Conservation (phyloP, 2,329 filamentous ascomycete genomes). For the Blastomyces parvus region DNA sequence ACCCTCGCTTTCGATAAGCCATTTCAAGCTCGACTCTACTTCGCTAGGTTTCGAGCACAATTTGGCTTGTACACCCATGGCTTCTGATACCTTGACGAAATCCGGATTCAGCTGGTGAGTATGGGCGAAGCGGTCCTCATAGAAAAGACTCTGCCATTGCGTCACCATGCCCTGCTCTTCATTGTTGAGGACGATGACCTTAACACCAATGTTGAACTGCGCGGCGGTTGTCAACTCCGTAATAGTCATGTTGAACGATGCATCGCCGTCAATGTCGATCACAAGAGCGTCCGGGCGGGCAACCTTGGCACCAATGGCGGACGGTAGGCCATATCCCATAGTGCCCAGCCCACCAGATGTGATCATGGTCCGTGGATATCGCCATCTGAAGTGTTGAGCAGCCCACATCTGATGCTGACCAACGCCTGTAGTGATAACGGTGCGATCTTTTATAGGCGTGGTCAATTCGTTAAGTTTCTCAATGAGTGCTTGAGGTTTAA, state of each 20-base stretch:
- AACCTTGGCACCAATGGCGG: slow-evolving; percentile 92
- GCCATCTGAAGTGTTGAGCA: slow-evolving; percentile 94
- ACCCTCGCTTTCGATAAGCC: slow-evolving; percentile 84
- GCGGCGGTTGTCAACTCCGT: slow-evolving; percentile 88
- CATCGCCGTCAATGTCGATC: slow-evolving; percentile 93
- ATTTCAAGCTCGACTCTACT: slow-evolving; percentile 66
- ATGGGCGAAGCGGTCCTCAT: slow-evolving; percentile 83
- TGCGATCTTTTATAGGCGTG: slow-evolving; percentile 66
- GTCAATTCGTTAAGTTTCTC: slow-evolving; percentile 82
- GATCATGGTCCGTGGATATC: slow-evolving; percentile 84
- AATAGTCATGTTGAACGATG: slow-evolving; percentile 98
- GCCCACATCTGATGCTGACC: slow-evolving; percentile 99
- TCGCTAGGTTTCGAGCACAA: slow-evolving; percentile 66
- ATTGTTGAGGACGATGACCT: slow-evolving; percentile 91
- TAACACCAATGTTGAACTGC: slow-evolving; percentile 94
- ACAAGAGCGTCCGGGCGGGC: slow-evolving; percentile 72
- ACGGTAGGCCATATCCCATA: slow-evolving; percentile 92
- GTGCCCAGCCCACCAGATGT: slow-evolving; percentile 91
- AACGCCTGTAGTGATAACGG: slow-evolving; percentile 85
- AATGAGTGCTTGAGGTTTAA: slow-evolving; percentile 92
- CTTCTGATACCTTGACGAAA: slow-evolving; percentile 84
- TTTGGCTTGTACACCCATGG: slow-evolving; percentile 76
- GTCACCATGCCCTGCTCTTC: slow-evolving; percentile 98
- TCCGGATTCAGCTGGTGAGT: slow-evolving; percentile 94
- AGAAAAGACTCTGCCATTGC: slow-evolving; percentile 97